Evolutionary conservation across 805 yeast genomes (phyloP).

Genomic region (Zygotorulaspora danielsina): DNA sequence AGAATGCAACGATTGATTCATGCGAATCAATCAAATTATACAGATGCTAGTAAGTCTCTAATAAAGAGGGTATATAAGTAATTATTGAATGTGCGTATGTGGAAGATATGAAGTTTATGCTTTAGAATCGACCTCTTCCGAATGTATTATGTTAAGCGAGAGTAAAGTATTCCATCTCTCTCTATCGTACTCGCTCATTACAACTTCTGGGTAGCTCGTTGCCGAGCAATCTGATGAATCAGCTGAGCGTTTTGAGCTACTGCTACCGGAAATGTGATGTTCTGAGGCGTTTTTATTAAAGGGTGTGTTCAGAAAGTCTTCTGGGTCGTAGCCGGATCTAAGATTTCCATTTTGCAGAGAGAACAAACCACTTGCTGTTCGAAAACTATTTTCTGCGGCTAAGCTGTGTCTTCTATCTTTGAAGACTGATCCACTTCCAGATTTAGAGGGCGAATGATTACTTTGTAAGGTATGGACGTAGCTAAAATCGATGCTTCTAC

Average conservation of each 20-base stretch:
- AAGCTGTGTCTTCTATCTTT: constrained; percentile 20
- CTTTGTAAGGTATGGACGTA: constrained; percentile 32
- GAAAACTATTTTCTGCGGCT: constrained; percentile 11
- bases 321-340: constrained; percentile 6
- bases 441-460: constrained; percentile 34
- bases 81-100: too few relatives aligned
- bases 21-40: too few relatives aligned
- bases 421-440: constrained; percentile 13
- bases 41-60: too few relatives aligned
- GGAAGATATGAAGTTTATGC: too few relatives aligned
- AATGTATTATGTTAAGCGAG: constrained; percentile 7
- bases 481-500: constrained; percentile 32
- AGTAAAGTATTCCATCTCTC: constrained; percentile 34
- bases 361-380: constrained; percentile 17
- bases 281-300: constrained; percentile 7
- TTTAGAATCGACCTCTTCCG: neutral
- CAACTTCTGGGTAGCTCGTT: constrained; percentile 25
- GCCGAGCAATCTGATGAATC: constrained; percentile 15
- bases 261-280: constrained; percentile 2
- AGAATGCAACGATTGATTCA: too few relatives aligned
- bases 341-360: constrained; percentile 12
- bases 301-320: constrained; percentile 6
- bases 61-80: too few relatives aligned
- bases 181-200: constrained; percentile 35
- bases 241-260: constrained; percentile 8